Percentiles rank a stretch among this genome's conserved stretches.
phyloP scores from a whole-genome alignment of 2,329 filamentous ascomycete genomes.

The Pestalotiopsis sp. region DNA sequence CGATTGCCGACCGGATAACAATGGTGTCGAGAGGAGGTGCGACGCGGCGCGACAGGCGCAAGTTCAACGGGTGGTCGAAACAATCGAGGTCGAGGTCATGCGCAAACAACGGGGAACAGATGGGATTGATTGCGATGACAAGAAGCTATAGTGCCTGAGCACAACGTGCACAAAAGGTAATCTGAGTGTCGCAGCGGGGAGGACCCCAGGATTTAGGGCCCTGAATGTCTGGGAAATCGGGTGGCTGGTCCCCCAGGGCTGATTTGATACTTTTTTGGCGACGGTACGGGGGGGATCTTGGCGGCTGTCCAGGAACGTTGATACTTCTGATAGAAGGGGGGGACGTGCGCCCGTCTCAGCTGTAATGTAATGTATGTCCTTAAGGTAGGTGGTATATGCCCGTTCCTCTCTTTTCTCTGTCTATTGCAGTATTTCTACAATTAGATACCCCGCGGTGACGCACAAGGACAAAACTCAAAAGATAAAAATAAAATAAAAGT shows the following conservation, averaged over 20 bases:
- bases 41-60: background rate
- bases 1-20: background rate
- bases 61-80: background rate
- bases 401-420: background rate
- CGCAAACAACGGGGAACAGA: background rate
- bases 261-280: background rate
- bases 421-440: background rate
- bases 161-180: slow-evolving; percentile 6
- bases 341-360: background rate
- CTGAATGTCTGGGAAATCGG: slow-evolving; percentile 2
- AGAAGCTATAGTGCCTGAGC: background rate
- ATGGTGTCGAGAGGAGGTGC: background rate
- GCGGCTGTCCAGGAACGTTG: background rate
- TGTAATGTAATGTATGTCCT: background rate
- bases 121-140: background rate
- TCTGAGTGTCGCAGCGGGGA: background rate
- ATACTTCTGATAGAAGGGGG: background rate
- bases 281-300: background rate
- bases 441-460: background rate
- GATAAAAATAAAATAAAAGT: background rate
- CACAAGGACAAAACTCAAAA: background rate
- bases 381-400: background rate
- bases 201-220: slow-evolving; percentile 1
- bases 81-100: background rate
- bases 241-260: slow-evolving; percentile 7